Base-by-base conservation (phyloP, 2,329 filamentous ascomycete genomes). In the Exophiala viscosa region DNA sequence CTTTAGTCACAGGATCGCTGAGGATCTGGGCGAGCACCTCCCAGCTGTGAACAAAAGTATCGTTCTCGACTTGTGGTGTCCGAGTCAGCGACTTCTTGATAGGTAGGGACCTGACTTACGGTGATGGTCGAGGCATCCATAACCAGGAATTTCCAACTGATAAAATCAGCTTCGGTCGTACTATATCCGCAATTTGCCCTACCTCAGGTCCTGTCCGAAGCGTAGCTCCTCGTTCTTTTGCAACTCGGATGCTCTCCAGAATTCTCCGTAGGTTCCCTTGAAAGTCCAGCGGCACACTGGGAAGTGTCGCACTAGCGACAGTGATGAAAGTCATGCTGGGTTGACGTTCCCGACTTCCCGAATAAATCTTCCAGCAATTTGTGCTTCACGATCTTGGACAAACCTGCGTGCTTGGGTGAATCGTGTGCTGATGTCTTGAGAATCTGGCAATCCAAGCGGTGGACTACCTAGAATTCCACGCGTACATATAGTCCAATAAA, bases 81-180 rank as follows among this genome's bases (percentile, higher is more conserved):
- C 67, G 70, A 38, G 69, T 64, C 54, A 73, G 69, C n/a, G 63
- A 63, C 52, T 14, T 46, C 17, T 42, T 14, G 75, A 72, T 3
- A 73, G 64, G 58, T 71, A 35, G 35, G 23, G 20, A 41, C 46
- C 39, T 60, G 70, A 67, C 66, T 84, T 81, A 7, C 80, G 71
- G 57, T 82, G 86, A 62, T 87, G 84, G 65, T 90, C 86, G 5
- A 87, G 76, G 62, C 83, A 81, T 49, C 77, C 82, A 74, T 86
- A 87, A 41, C 82, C 84, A n/a, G 73, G 74, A 45, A 79, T 76
- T 60, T 78, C 76, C 5, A 79, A 70, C 65, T 72, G 38, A 36
- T 38, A 15, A 33, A 33, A 47, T 48, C 33, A 51, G 43, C 28
- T 36, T 43, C 39, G 28, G 28, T 32, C 31, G 5, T 28, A 32